Base-by-base conservation (phyloP, 1,284 basidiomycete genomes). In the Sporisorium exsertum region DNA sequence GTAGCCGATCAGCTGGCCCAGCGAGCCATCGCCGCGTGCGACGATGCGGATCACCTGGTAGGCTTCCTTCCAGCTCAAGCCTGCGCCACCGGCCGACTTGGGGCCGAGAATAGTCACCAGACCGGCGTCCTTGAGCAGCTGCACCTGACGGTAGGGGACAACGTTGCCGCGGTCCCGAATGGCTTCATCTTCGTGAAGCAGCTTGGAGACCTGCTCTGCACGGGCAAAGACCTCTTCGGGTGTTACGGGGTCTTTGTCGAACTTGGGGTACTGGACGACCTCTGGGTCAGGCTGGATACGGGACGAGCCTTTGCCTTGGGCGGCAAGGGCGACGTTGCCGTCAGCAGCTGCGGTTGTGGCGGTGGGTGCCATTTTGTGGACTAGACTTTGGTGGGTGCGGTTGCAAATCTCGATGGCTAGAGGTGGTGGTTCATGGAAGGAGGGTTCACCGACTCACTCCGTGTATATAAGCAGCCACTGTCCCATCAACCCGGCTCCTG, bases 111-210 rank as follows among this genome's bases (percentile, higher is more conserved):
- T 72, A 42, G 81, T 83, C 27, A 81, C 80, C 15, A 85, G 78
- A 27, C 81, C 82, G 10, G 80, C 65, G 50, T 85, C 83, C 52
- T 85, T 85, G 43, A 85, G 74, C 16, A 85, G 78, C 67, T 85
- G 82, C 5, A 85, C 79, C 53, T 85, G 82, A 16, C 80, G 71
- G 64, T 80, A 79, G 13, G 83, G 83, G 1, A 85, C 80, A n/a
- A 82, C 81, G 46, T 85, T 85, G 43, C 78, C 74, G 5, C 79
- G 77, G 65, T 85, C 83, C 16, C 83, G 74, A 61, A 79, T 73
- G 18, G 81, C 79, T 54, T 83, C 83, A 59, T 84, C 83, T 27
- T 69, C 52, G 63, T 78, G 80, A 26, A 84, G 73, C 4, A 84
- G 75, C 22, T 75, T 69, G 0, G 81, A 68, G 27, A 84, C 82